These are phyloP conservation scores for Torulaspora delbrueckii DNA, from an alignment of 805 yeast species.

Conservation along the genomic window DNA sequence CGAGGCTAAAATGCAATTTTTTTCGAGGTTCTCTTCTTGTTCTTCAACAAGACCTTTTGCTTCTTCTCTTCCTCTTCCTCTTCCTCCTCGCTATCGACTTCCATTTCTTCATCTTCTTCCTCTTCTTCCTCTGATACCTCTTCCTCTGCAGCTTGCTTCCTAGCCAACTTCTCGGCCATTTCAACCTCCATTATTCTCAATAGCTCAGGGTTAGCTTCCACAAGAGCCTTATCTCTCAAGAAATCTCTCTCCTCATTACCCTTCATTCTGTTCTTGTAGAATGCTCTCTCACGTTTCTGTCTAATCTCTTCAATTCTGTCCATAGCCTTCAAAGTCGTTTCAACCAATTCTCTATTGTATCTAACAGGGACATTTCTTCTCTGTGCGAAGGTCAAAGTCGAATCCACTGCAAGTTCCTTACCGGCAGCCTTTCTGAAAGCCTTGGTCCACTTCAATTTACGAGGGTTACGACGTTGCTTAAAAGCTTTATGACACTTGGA, in stretches of 20 bases:
- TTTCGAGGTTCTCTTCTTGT: slow-evolving; percentile 44
- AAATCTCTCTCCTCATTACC: slow-evolving; percentile 88
- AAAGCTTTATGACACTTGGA: slow-evolving; percentile 96
- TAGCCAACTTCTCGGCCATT: slow-evolving; percentile 69
- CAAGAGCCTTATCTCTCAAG: slow-evolving; percentile 81
- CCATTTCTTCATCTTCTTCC: slow-evolving; percentile 45
- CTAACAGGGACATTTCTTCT: slow-evolving; percentile 98
- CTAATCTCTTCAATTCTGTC: slow-evolving; percentile 93
- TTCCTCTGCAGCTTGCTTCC: slow-evolving; percentile 55
- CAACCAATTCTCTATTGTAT: slow-evolving; percentile 93
- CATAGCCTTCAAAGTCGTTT: slow-evolving; percentile 93
- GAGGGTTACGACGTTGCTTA: slow-evolving; percentile 97
- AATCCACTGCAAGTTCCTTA: slow-evolving; percentile 95
- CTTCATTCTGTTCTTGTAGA: slow-evolving; percentile 99
- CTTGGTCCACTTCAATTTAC: slow-evolving; percentile 97
- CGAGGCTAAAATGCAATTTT: slow-evolving; percentile 34
- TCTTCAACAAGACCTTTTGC: slow-evolving; percentile 58
- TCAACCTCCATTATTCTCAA: slow-evolving; percentile 92
- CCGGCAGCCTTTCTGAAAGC: slow-evolving; percentile 99
- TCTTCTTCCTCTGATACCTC: slow-evolving; percentile 43
- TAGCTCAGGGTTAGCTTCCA: slow-evolving; percentile 82
- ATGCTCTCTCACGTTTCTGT: slow-evolving; percentile 93
- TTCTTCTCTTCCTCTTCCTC: slow-evolving; percentile 43
- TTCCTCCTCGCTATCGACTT: slow-evolving; percentile 48
- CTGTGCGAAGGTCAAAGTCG: slow-evolving; percentile 92